Conservation (phyloP, 495 filamentous ascomycete genomes). For the Lasiosphaeria ovina region DNA sequence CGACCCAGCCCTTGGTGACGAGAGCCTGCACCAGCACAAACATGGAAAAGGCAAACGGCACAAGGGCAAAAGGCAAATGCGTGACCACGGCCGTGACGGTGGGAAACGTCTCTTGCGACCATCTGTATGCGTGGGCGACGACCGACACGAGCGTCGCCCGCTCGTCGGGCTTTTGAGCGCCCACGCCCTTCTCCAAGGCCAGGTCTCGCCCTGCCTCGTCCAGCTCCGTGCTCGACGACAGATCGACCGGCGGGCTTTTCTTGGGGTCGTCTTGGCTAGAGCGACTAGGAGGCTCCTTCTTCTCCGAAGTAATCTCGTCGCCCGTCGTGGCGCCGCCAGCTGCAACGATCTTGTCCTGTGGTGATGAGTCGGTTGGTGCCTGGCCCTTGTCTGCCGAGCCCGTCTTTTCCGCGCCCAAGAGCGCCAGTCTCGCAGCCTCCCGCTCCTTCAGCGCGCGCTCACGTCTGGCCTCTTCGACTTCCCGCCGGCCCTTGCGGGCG, state of each 20-base stretch:
- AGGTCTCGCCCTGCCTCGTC: slow-evolving; percentile 8
- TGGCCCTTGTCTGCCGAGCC: background rate
- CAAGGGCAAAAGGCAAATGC: slow-evolving; percentile 59
- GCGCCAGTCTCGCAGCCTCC: slow-evolving; percentile 5
- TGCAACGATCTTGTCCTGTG: background rate
- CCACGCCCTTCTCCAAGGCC: background rate
- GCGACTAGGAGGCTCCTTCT: background rate
- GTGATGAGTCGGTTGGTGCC: background rate
- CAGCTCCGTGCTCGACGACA: background rate
- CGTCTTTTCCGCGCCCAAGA: background rate
- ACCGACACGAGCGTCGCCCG: slow-evolving; percentile 49
- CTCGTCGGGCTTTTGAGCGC: background rate
- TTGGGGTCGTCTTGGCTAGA: background rate
- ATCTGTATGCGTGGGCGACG: slow-evolving; percentile 40
- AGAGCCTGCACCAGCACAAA: slow-evolving; percentile 67
- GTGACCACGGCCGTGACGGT: slow-evolving; percentile 58
- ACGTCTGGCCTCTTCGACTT: slow-evolving; percentile 46
- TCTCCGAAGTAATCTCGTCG: background rate
- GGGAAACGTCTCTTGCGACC: slow-evolving; percentile 65
- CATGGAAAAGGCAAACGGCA: slow-evolving; percentile 66
- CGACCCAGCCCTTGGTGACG: slow-evolving; percentile 66
- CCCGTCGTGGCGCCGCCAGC: background rate
- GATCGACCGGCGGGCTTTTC: background rate
- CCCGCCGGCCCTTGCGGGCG: slow-evolving; percentile 51
- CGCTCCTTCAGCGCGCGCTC: slow-evolving; percentile 32